phyloP scores from a whole-genome alignment of 768 basidiomycete genomes.

The Boletus rubropictus region DNA sequence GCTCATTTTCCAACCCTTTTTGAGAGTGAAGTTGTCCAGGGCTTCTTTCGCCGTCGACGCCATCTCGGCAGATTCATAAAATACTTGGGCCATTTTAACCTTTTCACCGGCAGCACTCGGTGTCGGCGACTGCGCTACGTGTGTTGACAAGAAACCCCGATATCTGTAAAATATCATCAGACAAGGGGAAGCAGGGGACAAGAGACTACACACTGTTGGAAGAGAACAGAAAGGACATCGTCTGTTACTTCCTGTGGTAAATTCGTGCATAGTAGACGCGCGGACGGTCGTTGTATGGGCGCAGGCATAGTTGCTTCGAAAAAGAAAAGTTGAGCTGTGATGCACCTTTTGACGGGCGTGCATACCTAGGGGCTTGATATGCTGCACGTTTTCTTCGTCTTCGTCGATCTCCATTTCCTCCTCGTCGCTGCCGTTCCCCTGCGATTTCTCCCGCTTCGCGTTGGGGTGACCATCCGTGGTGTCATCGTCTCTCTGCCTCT shows the following conservation, averaged over 20 bases:
- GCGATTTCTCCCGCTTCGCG: slow-evolving; percentile 64
- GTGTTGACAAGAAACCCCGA: slow-evolving; percentile 70
- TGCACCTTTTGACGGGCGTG: slow-evolving; percentile 16
- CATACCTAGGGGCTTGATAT: slow-evolving; percentile 43
- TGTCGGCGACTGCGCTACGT: slow-evolving; percentile 63
- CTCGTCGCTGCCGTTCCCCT: slow-evolving; percentile 60
- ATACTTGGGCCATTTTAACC: slow-evolving; percentile 75
- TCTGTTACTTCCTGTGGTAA: slow-evolving; percentile 88
- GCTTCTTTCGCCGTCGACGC: slow-evolving; percentile 77
- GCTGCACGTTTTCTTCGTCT: slow-evolving; percentile 59
- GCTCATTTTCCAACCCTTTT: slow-evolving; percentile 80
- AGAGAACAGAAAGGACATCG: slow-evolving; percentile 78
- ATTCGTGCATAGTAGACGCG: slow-evolving; percentile 73
- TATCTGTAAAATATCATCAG: slow-evolving; percentile 47
- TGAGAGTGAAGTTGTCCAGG: slow-evolving; percentile 79
- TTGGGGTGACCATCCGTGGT: slow-evolving; percentile 46
- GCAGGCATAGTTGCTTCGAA: slow-evolving; percentile 38
- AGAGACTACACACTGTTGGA: slow-evolving; percentile 72
- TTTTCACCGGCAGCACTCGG: slow-evolving; percentile 58
- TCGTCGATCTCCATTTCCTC: slow-evolving; percentile 96
- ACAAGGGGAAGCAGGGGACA: neutral
- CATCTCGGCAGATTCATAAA: slow-evolving; percentile 70
- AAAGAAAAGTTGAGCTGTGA: slow-evolving; percentile 13
- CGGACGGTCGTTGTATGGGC: slow-evolving; percentile 49
- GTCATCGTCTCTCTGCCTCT: slow-evolving; percentile 64